Base-by-base conservation (phyloP, 352 stramenopile genomes). In the Phytophthora sansomeana region DNA sequence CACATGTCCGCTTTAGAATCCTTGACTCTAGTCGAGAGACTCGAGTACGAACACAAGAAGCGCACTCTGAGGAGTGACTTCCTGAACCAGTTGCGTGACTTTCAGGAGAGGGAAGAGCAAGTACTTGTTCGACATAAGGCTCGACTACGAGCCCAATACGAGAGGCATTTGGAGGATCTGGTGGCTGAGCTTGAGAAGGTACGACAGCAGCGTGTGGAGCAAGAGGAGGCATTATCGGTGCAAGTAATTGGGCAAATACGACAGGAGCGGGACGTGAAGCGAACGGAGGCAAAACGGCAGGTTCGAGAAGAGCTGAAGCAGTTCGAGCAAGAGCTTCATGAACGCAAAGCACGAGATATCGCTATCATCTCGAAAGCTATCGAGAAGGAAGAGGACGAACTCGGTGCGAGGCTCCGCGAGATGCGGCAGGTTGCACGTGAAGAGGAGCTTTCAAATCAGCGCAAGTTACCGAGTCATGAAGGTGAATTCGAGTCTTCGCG, bases 1-100 rank as follows among this genome's bases (percentile, higher is more conserved):
- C 81, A 90, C 32, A 21, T 81, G 39, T 78, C 72, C 5, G 81
- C 79, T 10, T 47, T 88, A n/a, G 81, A 90, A 42, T 80, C 77
- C 2, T 58, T 90, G n/a, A 48, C 72, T 7, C 56, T 84, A 7
- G 57, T 79, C 5, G 81, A 90, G 38, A 71, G 81, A 44, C 55
- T 88, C 5, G 81, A 90, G 5, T 94, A 92, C 52, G 85, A 94
- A 54, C 85, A 90, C 68, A 85, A 88, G 52, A 94, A 92, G 51
- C 81, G 82, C 1, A 72, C 75, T 14, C 48, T 94, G 5, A 75
- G 76, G 49, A 70, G 61, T n/a, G 83, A 94, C 38, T 91, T 87
- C 46, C 53, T 77, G 49, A 74, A 50, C 14, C 85, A 94, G 47
- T 64, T 94, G 16, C 77, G 82, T 7, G 78, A 86, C 26, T 94